Base-by-base conservation (phyloP, 1,284 basidiomycete species). In the Mixia osmundae region DNA sequence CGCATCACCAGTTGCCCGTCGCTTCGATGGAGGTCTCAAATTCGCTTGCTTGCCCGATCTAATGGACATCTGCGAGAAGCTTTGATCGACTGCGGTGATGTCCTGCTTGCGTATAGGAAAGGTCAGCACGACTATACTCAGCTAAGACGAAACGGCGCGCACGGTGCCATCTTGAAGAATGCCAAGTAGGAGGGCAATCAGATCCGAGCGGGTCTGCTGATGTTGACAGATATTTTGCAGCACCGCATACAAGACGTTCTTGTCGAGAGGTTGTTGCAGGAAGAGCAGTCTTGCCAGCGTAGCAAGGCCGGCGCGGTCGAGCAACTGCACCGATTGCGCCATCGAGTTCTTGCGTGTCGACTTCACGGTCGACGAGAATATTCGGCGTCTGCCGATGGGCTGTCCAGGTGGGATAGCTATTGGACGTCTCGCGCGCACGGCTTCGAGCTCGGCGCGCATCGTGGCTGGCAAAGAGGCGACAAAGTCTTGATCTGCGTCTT, bases 191-290 rank as follows among this genome's bases (percentile, higher is more conserved):
- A 94, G 66, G 52, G 83, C 87, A 61, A 97, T 77, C 20, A 97
- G 65, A 49, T 99, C 91, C 3, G 70, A 71, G 15, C 89, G 69
- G 2, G 87, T 89, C 54, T 77, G 82, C 2, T 71, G 63, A 54
- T 99, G 97, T 60, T 97, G 85, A 56, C 85, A 95, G 4, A 99
- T 64, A 54, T 97, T 89, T 44, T 80, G 74, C 20, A 99, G 69
- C 2, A 95, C 76, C 54, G 78, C 77, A 58, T 83, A 78, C 15
- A 99, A 65, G 16, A 76, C 61, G 26, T 70, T 76, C 59, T 83
- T 80, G 57, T 72, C 73, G 43, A 82, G 63, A 27, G 85, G 73
- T 48, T 94, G 78, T 5, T 89, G 91, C 66, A 87, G 94, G 66
- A 95, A 97, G 15, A 99, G 68, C 6, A 97, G 67, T 23, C 89